Conservation (phyloP, 1,284 basidiomycete species). For the Pseudozyma sp. region DNA sequence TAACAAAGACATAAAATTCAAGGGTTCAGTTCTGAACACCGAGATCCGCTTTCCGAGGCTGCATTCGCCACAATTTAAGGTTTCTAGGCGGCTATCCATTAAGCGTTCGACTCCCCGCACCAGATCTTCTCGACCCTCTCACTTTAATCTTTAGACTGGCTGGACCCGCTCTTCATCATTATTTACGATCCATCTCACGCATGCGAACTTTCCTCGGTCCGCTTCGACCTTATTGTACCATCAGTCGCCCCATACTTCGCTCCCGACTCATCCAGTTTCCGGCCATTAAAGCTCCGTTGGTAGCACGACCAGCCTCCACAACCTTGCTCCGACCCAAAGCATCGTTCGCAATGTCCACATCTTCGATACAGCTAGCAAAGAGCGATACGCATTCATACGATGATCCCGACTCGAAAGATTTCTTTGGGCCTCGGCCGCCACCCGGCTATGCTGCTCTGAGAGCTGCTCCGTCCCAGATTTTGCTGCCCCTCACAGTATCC, state of each 20-base stretch:
- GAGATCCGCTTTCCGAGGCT: not conserved
- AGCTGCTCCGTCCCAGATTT: conserved; percentile 48
- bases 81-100: conserved; percentile 11
- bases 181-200: not conserved
- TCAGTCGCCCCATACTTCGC: not conserved
- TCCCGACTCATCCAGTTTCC: no score
- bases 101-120: not conserved
- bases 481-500: conserved; percentile 63
- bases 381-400: conserved; percentile 10
- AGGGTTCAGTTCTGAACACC: not conserved
- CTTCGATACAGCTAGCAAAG: conserved; percentile 10
- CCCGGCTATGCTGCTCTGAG: conserved; percentile 39
- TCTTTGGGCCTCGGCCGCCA: conserved; percentile 49
- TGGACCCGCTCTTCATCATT: conserved; percentile 1
- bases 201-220: conserved; percentile 12
- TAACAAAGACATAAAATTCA: conserved; percentile 2
- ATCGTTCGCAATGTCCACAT: not conserved
- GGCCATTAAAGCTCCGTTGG: not conserved
- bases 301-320: not conserved
- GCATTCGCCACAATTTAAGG: conserved; percentile 10
- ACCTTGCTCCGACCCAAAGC: not conserved
- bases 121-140: not conserved
- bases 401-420: conserved; percentile 19
- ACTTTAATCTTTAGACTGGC: not conserved
- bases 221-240: not conserved